Evolutionary conservation across 2,329 filamentous ascomycete genomes (phyloP), one percentile per base, ranked within the genome.

Genomic region (Clonostachys rosea): DNA sequence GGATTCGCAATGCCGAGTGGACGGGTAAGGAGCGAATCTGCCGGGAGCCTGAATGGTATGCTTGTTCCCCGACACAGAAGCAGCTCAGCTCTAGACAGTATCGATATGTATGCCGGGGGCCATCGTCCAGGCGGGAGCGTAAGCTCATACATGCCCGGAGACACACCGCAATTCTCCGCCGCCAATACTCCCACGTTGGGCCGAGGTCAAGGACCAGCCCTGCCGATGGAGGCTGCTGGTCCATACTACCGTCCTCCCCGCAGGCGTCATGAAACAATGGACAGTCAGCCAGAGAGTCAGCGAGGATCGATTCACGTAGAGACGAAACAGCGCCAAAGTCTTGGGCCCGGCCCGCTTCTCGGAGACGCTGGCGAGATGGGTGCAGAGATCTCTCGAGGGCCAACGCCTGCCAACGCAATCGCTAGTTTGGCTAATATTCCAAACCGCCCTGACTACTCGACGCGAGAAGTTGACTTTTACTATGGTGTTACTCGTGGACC

Each of bases 401-500:
- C 64, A 12, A 75, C 75, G 4, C 72, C 75, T 4, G 70, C 70
- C 2, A 56, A 54, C 36, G 56, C 54, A 8, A 56, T 53, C 34
- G 59, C 60, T 20, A 53, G 59, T n/a, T 55, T 65, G 33, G 63
- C 68, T 48, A 64, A 76, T 34, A 73, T 79, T 35, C 69, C 74
- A 2, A 84, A 81, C 18, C 77, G 83, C 42, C 85, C 87, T 2
- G 92, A 99, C 60, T 97, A 97, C 61, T 86, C 91, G 3, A 94
- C 92, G 1, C 86, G 94, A 47, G 94, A 99, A 65, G 90, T 95
- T 1, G 94, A 99, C 64, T 96, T 96, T 59, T 97, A 97, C 67
- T 97, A 99, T 59, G 88, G 91, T 10, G 87, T 95, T 16, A 30
- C 24, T 30, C 83, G 94, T 34, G 94, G 94, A 0, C 89, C 91